Evolutionary conservation across 345 rosid species (phyloP), one percentile per base, ranked within the genome.

Genomic region (Atalantia buxifolia): DNA sequence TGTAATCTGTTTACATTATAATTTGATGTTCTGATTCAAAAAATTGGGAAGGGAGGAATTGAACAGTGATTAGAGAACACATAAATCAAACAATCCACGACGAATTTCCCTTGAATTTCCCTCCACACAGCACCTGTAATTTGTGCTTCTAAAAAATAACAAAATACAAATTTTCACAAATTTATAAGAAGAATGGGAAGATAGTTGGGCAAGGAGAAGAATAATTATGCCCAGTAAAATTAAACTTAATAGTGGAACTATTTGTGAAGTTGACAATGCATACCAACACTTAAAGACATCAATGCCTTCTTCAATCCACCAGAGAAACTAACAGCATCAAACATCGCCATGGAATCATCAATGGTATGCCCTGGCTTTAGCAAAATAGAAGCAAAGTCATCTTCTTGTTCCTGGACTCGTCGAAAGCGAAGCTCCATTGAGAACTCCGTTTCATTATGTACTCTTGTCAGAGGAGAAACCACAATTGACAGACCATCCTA

Each of bases 401-500:
- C 89, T 76, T 79, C 87, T 80, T 82, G 79, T 79, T 86, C 87
- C 77, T 89, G 86, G 68, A 92, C 89, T 78, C 95, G 80, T 81
- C 86, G 95, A 84, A 95, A 91, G 75, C 89, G 92, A 71, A 95
- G 87, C 87, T 89, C 97, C 90, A 92, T 79, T 33, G 95, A 80
- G 80, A 93, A 86, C 72, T 87, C 82, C 78, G 98, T 95, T 81
- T 85, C 98, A 76, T 95, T 95, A 82, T 90, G 89, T 78, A 95
- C 90, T 84, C 90, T 92, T 85, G 84, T 85, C 81, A 92, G 86
- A 83, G 98, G 98, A 85, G 98, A 93, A 82, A 90, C 90, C 81
- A 81, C 88, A 85, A 95, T 81, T 60, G 94, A 89, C 80, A 93
- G 83, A 77, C 95, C 98, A 80, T 90, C 98, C 98, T 95, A 81